Percentiles rank a stretch among this genome's conserved stretches.
Conservation (phyloP, 2,329 filamentous ascomycete species). For the Penicillium expansum region DNA sequence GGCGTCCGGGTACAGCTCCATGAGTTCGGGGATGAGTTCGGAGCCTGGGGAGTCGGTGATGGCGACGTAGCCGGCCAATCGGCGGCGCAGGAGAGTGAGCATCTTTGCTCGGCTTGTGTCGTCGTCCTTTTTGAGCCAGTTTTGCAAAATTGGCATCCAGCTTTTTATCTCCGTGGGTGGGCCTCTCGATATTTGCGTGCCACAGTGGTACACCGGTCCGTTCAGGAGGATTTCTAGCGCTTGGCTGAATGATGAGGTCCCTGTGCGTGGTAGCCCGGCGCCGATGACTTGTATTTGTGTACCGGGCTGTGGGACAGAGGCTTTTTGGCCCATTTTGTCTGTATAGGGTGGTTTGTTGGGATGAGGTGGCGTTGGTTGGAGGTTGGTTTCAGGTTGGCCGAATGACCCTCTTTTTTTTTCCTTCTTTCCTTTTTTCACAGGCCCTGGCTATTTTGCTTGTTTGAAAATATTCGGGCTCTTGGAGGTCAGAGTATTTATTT, state of each 20-base stretch:
- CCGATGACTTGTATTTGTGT: conserved; percentile 27
- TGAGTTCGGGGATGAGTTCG: conserved; percentile 46
- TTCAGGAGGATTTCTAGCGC: conserved; percentile 50
- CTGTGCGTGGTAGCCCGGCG: conserved; percentile 44
- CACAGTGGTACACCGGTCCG: conserved; percentile 52
- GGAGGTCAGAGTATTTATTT: too few species aligned
- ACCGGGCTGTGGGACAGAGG: conserved; percentile 18
- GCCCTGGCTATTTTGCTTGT: not conserved
- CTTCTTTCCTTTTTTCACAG: not conserved
- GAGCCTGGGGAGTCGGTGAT: conserved; percentile 47
- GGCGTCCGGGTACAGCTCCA: conserved; percentile 51
- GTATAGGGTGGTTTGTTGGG: not conserved
- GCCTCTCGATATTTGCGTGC: conserved; percentile 37
- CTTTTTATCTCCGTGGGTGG: conserved; percentile 21
- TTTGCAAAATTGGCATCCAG: conserved; percentile 24
- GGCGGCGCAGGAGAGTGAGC: conserved; percentile 11
- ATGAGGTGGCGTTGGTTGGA: not conserved
- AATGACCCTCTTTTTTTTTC: not conserved
- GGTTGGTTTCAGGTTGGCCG: not conserved
- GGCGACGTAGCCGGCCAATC: conserved; percentile 46
- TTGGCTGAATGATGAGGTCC: conserved; percentile 51
- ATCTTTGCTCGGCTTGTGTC: conserved; percentile 4
- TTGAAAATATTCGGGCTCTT: not conserved
- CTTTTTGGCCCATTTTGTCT: conserved; percentile 20
- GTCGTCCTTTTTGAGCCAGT: conserved; percentile 10